Base-by-base conservation (phyloP, 1,139 yeast species). In the Sugiyamaella japonica region DNA sequence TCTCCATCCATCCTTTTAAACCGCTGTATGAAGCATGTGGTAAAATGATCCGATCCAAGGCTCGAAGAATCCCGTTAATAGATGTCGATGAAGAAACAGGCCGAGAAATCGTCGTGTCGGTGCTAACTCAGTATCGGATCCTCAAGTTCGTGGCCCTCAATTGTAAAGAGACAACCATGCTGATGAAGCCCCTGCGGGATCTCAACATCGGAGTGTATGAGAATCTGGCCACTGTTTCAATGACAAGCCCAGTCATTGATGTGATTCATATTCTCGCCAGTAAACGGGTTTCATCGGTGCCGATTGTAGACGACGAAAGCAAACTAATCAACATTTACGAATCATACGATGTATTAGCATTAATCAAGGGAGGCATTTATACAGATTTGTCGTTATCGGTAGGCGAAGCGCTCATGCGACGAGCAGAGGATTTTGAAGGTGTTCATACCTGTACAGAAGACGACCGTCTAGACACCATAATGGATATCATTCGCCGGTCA, bases 361-460 rank as follows among this genome's bases (percentile, higher is more conserved):
- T 95, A 64, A 91, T 93, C 56, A 93, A 91, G 70, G 97, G 97
- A 41, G 98, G 98, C 1, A 85, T 89, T 67, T 90, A 91, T 67
- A 89, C 91, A 40, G 99, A 93, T 70, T 76, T 93, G 61, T 88
- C 91, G 46, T 76, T 95, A 62, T 86, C 95, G 56, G 97, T 95
- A 8, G 99, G 99, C 2, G 98, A 93, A 70, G 99, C 99, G 0
- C 77, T 95, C 55, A 83, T 93, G 82, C 82, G 96, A 70, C 82
- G 99, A 67, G 86, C 96, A 7, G 97, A 91, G 64, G 98, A 93
- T 69, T 95, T 93, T 67, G 99, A 93, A 71, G 99, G 99, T 56
- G 99, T 95, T 13, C 91, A 91, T 71, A 93, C 98, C 0, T 95
- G 99, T 73, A 90, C 98, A 0, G 78, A 84, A 61, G 80, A 84